Evolutionary conservation across 257 asterid genomes (phyloP).

Genomic region (Nicotiana otophora): DNA sequence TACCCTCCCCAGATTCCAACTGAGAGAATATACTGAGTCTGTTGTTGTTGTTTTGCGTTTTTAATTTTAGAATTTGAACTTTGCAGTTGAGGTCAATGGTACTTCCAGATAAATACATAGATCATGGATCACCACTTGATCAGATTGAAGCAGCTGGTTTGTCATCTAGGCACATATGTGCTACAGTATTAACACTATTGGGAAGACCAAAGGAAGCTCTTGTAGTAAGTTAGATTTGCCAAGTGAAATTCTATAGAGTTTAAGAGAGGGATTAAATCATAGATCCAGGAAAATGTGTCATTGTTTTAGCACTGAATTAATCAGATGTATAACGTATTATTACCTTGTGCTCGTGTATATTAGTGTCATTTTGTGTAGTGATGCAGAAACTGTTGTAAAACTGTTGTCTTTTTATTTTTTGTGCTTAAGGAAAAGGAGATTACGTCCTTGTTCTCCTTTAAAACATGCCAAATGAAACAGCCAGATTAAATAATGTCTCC

Average conservation of each 20-base stretch:
- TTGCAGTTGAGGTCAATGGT: slow-evolving; percentile 75
- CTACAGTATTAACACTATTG: slow-evolving; percentile 53
- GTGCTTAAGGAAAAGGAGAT: too few relatives aligned
- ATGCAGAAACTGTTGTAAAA: background rate
- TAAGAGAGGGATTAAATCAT: background rate
- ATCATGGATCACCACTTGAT: slow-evolving; percentile 72
- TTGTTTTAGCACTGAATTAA: background rate
- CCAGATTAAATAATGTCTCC: too few relatives aligned
- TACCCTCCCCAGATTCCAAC: too few relatives aligned
- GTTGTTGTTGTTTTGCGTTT: background rate
- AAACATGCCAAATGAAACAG: too few relatives aligned
- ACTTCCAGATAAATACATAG: slow-evolving; percentile 70
- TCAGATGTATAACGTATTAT: background rate
- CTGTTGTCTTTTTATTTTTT: too few relatives aligned
- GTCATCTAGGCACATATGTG: slow-evolving; percentile 57
- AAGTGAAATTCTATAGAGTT: background rate
- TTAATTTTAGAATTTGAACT: background rate
- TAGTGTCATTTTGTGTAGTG: background rate
- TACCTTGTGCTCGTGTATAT: background rate
- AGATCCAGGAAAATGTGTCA: background rate
- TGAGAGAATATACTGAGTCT: too few relatives aligned
- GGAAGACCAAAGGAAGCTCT: slow-evolving; percentile 58
- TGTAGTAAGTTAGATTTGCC: background rate
- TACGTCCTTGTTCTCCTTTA: too few relatives aligned
- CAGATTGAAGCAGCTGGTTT: slow-evolving; percentile 75